Conservation (phyloP, 2,329 filamentous ascomycete species). For the Aureobasidium pullulans region DNA sequence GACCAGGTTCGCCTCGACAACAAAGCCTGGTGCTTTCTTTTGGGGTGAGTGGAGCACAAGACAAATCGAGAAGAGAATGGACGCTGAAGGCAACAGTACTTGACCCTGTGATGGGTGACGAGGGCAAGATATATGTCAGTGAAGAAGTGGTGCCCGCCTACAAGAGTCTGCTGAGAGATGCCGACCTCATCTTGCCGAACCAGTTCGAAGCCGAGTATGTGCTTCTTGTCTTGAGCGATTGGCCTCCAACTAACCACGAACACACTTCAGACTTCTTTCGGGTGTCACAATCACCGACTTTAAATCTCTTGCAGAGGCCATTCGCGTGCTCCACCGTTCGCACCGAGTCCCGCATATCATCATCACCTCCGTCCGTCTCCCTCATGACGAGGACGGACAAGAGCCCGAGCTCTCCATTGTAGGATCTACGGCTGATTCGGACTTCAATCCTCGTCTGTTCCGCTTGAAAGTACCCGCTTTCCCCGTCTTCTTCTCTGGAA, state of each 20-base stretch:
- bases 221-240: background rate
- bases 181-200: conserved; percentile 90
- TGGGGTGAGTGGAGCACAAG: conserved; percentile 51
- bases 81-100: conserved; percentile 49
- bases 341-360: conserved; percentile 72
- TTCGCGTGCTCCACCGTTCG: conserved; percentile 66
- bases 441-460: conserved; percentile 71
- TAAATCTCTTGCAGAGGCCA: conserved; percentile 62
- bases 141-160: conserved; percentile 90
- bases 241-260: background rate
- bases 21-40: conserved; percentile 69
- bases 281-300: conserved; percentile 77
- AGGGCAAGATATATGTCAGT: conserved; percentile 83
- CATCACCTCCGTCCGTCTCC: conserved; percentile 79
- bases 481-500: conserved; percentile 91
- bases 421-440: conserved; percentile 63
- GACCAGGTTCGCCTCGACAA: conserved; percentile 58
- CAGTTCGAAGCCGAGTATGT: conserved; percentile 93
- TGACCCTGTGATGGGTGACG: conserved; percentile 97
- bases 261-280: conserved; percentile 60
- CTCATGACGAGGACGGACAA: conserved; percentile 19
- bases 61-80: background rate
- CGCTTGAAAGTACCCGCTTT: conserved; percentile 78
- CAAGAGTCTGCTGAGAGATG: conserved; percentile 67
- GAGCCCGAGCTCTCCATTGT: conserved; percentile 48